Evolutionary conservation across 2,329 filamentous ascomycete species (phyloP).

Genomic region (Plectosphaerella plurivora): DNA sequence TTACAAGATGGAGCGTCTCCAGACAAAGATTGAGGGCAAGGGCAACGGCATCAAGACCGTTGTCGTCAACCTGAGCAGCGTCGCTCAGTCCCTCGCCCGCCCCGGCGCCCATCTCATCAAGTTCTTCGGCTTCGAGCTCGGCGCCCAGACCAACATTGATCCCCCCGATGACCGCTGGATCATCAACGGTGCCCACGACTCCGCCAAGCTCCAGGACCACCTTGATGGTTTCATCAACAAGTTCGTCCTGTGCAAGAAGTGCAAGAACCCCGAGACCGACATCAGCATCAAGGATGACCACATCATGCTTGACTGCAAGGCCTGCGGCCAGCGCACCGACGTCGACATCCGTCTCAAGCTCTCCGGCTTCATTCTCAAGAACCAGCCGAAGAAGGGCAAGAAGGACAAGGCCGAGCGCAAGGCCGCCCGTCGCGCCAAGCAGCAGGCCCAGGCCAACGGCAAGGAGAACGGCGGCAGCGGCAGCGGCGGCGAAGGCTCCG

Average conservation of each 20-base stretch:
- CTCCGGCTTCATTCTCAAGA: slow-evolving; percentile 95
- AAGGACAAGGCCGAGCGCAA: slow-evolving; percentile 93
- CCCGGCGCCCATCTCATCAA: slow-evolving; percentile 97
- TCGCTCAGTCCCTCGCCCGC: slow-evolving; percentile 86
- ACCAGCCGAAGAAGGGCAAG: slow-evolving; percentile 88
- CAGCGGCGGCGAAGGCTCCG: slow-evolving; percentile 44
- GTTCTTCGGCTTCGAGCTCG: slow-evolving; percentile 98
- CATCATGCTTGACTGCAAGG: slow-evolving; percentile 97
- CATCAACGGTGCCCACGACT: slow-evolving; percentile 97
- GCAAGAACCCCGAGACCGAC: slow-evolving; percentile 98
- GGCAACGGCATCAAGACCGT: slow-evolving; percentile 99
- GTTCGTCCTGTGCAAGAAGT: slow-evolving; percentile 99
- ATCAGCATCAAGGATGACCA: slow-evolving; percentile 89
- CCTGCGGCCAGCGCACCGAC: slow-evolving; percentile 87
- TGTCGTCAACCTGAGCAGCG: slow-evolving; percentile 92
- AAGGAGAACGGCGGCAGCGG: slow-evolving; percentile 61
- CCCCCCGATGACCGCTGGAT: slow-evolving; percentile 99
- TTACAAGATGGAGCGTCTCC: slow-evolving; percentile 99
- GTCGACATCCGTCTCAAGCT: slow-evolving; percentile 94
- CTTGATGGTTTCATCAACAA: slow-evolving; percentile 98
- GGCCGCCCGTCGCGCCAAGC: slow-evolving; percentile 86
- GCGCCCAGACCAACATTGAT: slow-evolving; percentile 97
- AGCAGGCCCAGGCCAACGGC: slow-evolving; percentile 53
- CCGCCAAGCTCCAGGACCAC: slow-evolving; percentile 93
- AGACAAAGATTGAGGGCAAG: slow-evolving; percentile 99